Conservation (phyloP, 2,329 filamentous ascomycete genomes). For the Monosporascus sp. region DNA sequence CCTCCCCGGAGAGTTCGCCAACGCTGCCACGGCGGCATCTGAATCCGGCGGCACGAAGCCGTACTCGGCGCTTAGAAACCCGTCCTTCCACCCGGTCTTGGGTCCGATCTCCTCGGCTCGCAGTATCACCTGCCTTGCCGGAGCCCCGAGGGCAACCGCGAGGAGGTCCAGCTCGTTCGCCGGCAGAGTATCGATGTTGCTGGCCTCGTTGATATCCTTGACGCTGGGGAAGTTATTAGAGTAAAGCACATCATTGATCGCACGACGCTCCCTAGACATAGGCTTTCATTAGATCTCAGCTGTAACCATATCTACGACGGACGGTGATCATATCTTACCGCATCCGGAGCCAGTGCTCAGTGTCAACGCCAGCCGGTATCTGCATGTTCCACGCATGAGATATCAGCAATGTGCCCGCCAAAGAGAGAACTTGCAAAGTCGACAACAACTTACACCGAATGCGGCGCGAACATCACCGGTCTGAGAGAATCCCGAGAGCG, state of each 20-base stretch:
- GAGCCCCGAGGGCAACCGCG: conserved; percentile 47
- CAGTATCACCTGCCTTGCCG: conserved; percentile 48
- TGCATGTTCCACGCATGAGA: conserved; percentile 11
- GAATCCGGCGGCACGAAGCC: conserved; percentile 48
- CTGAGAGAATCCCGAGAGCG: conserved; percentile 30
- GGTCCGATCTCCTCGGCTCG: conserved; percentile 48
- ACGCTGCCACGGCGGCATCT: conserved; percentile 41
- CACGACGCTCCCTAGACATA: conserved; percentile 35
- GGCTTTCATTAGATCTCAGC: conserved; percentile 1
- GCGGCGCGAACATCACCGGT: conserved; percentile 31
- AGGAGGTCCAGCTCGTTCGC: conserved; percentile 43
- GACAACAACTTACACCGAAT: conserved; percentile 16
- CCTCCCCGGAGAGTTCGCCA: conserved; percentile 43
- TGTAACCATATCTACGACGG: neutral
- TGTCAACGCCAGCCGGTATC: conserved; percentile 41
- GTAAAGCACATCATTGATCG: conserved; percentile 45
- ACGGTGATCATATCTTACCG: conserved; percentile 21
- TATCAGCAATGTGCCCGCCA: neutral
- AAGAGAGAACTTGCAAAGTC: neutral
- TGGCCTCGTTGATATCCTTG: conserved; percentile 33
- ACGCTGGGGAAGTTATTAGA: conserved; percentile 34
- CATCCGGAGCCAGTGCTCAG: conserved; percentile 41
- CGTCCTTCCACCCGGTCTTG: conserved; percentile 47
- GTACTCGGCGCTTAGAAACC: conserved; percentile 45
- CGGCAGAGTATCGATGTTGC: conserved; percentile 43